A percentile compares a stretch with the other conserved stretches of the same genome.
These are phyloP conservation scores for Phytopythium oedochilum DNA, from an alignment of 352 stramenopile genomes.

Conservation along the genomic window DNA sequence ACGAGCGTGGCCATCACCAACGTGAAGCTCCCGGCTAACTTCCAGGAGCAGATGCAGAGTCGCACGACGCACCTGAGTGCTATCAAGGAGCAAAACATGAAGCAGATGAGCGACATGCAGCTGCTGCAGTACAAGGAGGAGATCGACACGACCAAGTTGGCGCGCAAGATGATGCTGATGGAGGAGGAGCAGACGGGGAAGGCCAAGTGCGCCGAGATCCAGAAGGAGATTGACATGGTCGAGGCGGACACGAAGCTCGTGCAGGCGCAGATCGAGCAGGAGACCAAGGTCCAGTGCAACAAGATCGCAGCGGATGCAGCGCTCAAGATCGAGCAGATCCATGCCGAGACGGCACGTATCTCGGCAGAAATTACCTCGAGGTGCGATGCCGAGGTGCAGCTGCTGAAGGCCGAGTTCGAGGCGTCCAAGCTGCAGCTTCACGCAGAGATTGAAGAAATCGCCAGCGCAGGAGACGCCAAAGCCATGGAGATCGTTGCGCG, in stretches of 20 bases:
- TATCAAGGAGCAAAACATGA: conserved; percentile 76
- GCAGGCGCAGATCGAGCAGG: conserved; percentile 35
- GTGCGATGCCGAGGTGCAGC: conserved; percentile 33
- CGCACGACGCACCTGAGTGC: conserved; percentile 62
- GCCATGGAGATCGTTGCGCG: conserved; percentile 32
- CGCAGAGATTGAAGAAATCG: conserved; percentile 27
- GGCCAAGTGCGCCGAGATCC: conserved; percentile 42
- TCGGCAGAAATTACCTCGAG: conserved; percentile 28
- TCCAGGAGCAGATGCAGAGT: conserved; percentile 65
- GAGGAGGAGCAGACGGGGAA: conserved; percentile 62
- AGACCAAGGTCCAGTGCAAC: conserved; percentile 35
- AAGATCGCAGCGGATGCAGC: conserved; percentile 31
- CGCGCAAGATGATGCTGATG: conserved; percentile 47
- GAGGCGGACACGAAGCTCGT: conserved; percentile 28
- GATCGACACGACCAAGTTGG: conserved; percentile 50
- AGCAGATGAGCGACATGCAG: conserved; percentile 76
- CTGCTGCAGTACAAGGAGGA: conserved; percentile 57
- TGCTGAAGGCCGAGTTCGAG: conserved; percentile 32
- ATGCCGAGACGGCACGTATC: conserved; percentile 39
- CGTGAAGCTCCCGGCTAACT: conserved; percentile 48
- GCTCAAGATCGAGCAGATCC: conserved; percentile 37
- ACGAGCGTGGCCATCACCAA: conserved; percentile 73
- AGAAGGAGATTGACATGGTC: conserved; percentile 48
- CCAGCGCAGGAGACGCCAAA: conserved; percentile 19
- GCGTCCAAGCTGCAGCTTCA: conserved; percentile 32